A percentile compares a stretch with the other conserved stretches of the same genome.
phyloP scores from a whole-genome alignment of 306 rosid species.

The Astragalus glycyphyllos region DNA sequence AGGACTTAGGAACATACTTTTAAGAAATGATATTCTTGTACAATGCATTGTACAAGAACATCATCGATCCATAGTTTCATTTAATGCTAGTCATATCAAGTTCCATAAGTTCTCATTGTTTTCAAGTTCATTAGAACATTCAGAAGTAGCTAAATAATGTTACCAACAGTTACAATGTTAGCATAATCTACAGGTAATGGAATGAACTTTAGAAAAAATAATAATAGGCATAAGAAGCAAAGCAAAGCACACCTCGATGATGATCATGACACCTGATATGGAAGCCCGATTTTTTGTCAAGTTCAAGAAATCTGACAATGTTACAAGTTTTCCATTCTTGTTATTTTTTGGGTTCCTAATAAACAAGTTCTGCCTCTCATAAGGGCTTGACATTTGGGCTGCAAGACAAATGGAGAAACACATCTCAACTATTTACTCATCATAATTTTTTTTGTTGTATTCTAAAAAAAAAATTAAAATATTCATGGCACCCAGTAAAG shows the following conservation, averaged over 20 bases:
- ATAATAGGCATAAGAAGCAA: constrained; percentile 18
- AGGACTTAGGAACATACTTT: not conserved
- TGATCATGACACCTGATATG: constrained; percentile 71
- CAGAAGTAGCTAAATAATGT: constrained; percentile 13
- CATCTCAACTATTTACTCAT: constrained; percentile 28
- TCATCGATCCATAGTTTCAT: not conserved
- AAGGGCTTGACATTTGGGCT: constrained; percentile 69
- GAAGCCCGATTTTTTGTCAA: constrained; percentile 63
- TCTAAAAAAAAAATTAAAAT: too few relatives aligned
- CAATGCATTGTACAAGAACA: too few relatives aligned
- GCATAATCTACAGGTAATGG: not conserved
- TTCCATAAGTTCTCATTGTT: not conserved
- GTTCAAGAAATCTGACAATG: constrained; percentile 67
- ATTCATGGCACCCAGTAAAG: too few relatives aligned
- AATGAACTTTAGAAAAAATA: constrained; percentile 7
- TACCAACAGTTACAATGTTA: not conserved
- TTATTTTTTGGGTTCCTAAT: constrained; percentile 54
- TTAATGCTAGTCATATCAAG: not conserved
- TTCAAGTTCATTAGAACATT: not conserved
- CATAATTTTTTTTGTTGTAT: not conserved
- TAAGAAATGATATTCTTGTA: too few relatives aligned
- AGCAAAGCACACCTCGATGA: constrained; percentile 64
- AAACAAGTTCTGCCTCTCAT: not conserved
- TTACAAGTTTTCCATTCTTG: constrained; percentile 48
- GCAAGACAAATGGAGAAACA: constrained; percentile 43